Evolutionary conservation across 768 basidiomycete species (phyloP).

Genomic region (Rhodosporidiobolus sp.): DNA sequence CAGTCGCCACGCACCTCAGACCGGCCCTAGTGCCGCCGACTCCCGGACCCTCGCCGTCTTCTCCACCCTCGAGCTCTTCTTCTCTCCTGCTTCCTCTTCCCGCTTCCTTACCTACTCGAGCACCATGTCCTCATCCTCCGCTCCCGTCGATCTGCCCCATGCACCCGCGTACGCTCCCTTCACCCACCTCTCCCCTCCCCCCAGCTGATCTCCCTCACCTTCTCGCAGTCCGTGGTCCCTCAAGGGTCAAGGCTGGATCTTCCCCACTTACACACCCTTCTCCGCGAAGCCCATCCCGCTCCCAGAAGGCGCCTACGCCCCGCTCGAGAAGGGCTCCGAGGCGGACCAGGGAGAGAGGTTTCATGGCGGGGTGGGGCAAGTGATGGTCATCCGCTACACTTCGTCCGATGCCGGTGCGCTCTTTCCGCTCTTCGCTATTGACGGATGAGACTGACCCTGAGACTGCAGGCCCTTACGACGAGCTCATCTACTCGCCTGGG

Average conservation of each 20-base stretch:
- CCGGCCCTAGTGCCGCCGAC: not conserved
- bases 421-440: too few relatives aligned
- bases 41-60: not conserved
- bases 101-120: too few relatives aligned
- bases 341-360: not conserved
- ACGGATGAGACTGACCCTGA: not conserved
- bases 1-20: too few relatives aligned
- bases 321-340: slow-evolving; percentile 3
- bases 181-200: not conserved
- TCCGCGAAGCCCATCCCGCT: slow-evolving; percentile 7
- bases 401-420: not conserved
- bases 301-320: not conserved
- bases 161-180: too few relatives aligned
- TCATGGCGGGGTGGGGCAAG: slow-evolving; percentile 15
- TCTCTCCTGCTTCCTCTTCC: too few relatives aligned
- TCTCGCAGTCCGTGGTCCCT: slow-evolving; percentile 11
- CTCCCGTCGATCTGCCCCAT: too few relatives aligned
- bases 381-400: slow-evolving; percentile 11
- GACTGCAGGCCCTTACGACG: slow-evolving; percentile 15
- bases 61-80: too few relatives aligned
- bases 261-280: slow-evolving; percentile 23
- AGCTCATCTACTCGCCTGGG: slow-evolving; percentile 13
- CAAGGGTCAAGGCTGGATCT: slow-evolving; percentile 15
- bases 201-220: not conserved
- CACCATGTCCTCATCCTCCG: too few relatives aligned